phyloP scores from a whole-genome alignment of 345 rosid species.

The Linum lewisii region DNA sequence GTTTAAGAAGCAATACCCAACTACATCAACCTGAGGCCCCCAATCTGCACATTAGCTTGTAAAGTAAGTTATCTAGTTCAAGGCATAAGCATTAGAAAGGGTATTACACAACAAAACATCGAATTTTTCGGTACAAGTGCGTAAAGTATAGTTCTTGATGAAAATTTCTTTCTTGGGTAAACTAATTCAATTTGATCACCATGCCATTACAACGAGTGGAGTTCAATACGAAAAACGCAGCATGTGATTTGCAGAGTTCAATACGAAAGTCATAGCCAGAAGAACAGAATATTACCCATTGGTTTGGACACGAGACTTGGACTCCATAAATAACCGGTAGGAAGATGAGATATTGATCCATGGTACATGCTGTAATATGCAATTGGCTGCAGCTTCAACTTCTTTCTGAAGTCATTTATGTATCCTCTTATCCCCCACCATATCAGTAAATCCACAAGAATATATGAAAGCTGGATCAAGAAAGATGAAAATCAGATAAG shows the following conservation, averaged over 20 bases:
- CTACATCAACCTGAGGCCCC: constrained; percentile 90
- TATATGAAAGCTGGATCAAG: constrained; percentile 68
- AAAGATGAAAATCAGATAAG: constrained; percentile 11
- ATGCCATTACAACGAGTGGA: too few species aligned
- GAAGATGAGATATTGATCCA: constrained; percentile 93
- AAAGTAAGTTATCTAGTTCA: constrained; percentile 9
- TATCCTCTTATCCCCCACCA: constrained; percentile 98
- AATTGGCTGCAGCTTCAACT: constrained; percentile 74
- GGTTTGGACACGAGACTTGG: constrained; percentile 96
- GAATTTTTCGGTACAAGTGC: too few species aligned
- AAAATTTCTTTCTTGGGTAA: too few species aligned
- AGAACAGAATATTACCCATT: constrained; percentile 38
- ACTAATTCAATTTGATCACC: too few species aligned
- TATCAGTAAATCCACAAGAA: constrained; percentile 83
- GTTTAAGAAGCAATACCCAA: constrained; percentile 89
- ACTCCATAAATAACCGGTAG: constrained; percentile 99
- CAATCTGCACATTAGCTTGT: constrained; percentile 55
- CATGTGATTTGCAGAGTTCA: too few species aligned
- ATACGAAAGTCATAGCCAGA: not conserved
- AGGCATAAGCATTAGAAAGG: constrained; percentile 2
- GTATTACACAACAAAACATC: not conserved
- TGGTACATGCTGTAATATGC: constrained; percentile 92
- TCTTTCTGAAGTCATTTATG: constrained; percentile 88
- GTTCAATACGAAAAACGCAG: too few species aligned
- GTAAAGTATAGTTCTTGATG: too few species aligned